Conservation (phyloP, 2,329 filamentous ascomycete species). For the Intubia oerlemansii region DNA sequence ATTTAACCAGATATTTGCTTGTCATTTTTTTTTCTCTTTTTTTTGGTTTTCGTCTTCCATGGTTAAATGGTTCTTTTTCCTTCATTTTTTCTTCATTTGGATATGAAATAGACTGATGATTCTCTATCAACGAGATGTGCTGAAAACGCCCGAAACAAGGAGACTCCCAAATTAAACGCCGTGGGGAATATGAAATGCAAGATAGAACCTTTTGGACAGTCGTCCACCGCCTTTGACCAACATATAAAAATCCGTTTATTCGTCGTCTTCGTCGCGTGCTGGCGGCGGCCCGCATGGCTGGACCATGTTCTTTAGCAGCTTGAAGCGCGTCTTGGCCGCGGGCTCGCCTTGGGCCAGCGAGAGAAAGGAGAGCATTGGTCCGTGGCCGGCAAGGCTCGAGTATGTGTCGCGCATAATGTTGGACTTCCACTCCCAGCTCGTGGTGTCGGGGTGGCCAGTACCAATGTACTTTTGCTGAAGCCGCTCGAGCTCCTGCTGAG, state of each 20-base stretch:
- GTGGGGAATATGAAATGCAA: no score
- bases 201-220: no score
- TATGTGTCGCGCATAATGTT: conserved; percentile 93
- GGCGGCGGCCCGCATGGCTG: conserved; percentile 39
- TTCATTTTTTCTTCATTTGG: no score
- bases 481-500: conserved; percentile 90
- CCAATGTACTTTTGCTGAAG: conserved; percentile 92
- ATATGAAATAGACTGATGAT: no score
- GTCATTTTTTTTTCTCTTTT: no score
- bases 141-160: no score
- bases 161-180: no score
- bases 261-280: conserved; percentile 23
- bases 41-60: no score
- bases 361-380: conserved; percentile 73
- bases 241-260: not conserved
- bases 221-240: no score
- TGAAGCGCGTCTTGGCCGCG: conserved; percentile 55
- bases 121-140: no score
- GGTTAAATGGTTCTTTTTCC: no score
- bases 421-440: conserved; percentile 90
- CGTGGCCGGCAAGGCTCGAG: conserved; percentile 73
- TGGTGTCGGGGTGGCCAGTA: conserved; percentile 90
- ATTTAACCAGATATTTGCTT: no score
- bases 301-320: conserved; percentile 67
- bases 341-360: conserved; percentile 74